A percentile compares a stretch with the other conserved stretches of the same genome.
phyloP scores from a whole-genome alignment of 176 grass and related monocot species.

The Guadua angustifolia region DNA sequence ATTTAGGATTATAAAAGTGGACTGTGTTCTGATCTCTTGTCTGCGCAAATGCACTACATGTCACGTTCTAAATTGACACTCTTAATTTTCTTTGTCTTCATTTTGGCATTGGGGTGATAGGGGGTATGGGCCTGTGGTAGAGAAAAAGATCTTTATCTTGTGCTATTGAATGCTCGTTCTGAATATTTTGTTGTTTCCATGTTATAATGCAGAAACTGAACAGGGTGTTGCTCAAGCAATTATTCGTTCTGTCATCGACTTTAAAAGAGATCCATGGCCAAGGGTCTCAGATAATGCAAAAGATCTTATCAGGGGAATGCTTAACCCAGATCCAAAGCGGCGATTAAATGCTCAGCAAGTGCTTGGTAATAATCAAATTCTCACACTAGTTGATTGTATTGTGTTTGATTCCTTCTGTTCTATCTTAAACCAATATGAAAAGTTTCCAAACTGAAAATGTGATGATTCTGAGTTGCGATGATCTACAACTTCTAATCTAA shows the following conservation, averaged over 20 bases:
- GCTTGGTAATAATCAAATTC: conserved; percentile 62
- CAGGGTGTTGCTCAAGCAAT: conserved; percentile 96
- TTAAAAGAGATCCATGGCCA: conserved; percentile 91
- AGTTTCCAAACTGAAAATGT: not conserved
- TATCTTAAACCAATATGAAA: conserved; percentile 9
- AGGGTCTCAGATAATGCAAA: conserved; percentile 90
- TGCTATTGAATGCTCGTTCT: conserved; percentile 1
- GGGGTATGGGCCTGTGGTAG: not conserved
- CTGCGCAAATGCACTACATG: not conserved
- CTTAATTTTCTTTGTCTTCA: not conserved
- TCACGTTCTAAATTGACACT: not conserved
- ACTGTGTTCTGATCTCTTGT: not conserved
- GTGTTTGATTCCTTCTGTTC: conserved; percentile 28
- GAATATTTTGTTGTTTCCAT: conserved; percentile 40
- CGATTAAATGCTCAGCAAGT: conserved; percentile 87
- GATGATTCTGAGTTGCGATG: conserved; percentile 5
- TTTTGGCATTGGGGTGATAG: not conserved
- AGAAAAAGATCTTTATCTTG: not conserved
- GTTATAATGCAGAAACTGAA: conserved; percentile 76
- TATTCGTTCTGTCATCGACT: conserved; percentile 81
- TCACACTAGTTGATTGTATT: not conserved
- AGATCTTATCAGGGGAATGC: conserved; percentile 80
- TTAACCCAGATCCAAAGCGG: conserved; percentile 72
- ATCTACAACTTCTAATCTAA: conserved; percentile 1
- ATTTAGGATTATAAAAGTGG: not conserved